These are phyloP conservation scores for Aspergillus floridensis DNA, from an alignment of 2,329 filamentous ascomycete genomes.

Conservation along the genomic window DNA sequence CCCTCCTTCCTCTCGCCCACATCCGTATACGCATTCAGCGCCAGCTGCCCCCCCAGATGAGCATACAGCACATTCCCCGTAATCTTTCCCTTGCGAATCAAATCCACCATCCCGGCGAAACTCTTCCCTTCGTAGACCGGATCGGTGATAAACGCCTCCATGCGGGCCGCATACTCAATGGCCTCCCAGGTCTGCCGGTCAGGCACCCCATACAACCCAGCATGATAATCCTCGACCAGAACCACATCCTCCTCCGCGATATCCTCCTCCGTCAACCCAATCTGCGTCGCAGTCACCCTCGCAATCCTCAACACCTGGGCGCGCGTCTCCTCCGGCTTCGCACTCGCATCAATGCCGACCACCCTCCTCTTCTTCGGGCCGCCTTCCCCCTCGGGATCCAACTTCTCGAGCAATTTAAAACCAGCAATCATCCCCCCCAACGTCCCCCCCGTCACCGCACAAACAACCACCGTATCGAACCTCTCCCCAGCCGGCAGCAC, in stretches of 20 bases:
- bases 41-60: slow-evolving; percentile 68
- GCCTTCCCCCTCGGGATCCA: slow-evolving; percentile 27
- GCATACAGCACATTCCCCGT: slow-evolving; percentile 67
- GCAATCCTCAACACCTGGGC: slow-evolving; percentile 67
- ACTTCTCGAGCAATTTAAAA: slow-evolving; percentile 62
- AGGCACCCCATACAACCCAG: slow-evolving; percentile 65
- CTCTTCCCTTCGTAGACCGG: slow-evolving; percentile 76
- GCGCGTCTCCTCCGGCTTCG: slow-evolving; percentile 59
- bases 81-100: slow-evolving; percentile 64
- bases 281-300: slow-evolving; percentile 59
- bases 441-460: slow-evolving; percentile 68
- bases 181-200: slow-evolving; percentile 64
- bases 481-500: slow-evolving; percentile 53
- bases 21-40: slow-evolving; percentile 64
- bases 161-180: slow-evolving; percentile 65
- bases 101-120: slow-evolving; percentile 67
- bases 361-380: slow-evolving; percentile 35
- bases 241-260: slow-evolving; percentile 62
- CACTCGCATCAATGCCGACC: slow-evolving; percentile 65
- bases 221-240: slow-evolving; percentile 65
- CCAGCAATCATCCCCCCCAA: slow-evolving; percentile 71
- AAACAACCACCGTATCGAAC: slow-evolving; percentile 67
- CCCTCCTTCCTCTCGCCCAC: slow-evolving; percentile 26
- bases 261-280: slow-evolving; percentile 59
- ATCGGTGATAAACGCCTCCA: slow-evolving; percentile 71